Conservation (phyloP, 768 basidiomycete species). For the Suillus americanus region DNA sequence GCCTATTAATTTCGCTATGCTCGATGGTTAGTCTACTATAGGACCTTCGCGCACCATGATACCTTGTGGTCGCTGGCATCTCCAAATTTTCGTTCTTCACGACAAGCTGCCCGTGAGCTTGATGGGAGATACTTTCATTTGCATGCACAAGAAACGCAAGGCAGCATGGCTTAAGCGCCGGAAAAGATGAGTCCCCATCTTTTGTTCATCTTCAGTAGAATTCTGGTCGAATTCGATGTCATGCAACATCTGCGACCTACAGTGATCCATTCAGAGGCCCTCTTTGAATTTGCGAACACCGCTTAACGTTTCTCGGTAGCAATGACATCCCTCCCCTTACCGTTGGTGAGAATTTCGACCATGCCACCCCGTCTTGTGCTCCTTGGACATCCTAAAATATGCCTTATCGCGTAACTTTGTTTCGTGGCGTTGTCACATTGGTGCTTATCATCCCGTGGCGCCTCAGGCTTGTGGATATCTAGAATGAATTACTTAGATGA, state of each 20-base stretch:
- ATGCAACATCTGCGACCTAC: neutral
- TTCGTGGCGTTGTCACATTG: neutral
- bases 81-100: neutral
- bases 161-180: too few species aligned
- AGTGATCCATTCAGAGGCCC: neutral
- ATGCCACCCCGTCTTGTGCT: neutral
- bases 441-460: conserved; percentile 1
- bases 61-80: neutral
- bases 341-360: neutral
- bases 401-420: neutral
- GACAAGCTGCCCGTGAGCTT: neutral
- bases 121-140: neutral
- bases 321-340: neutral
- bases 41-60: neutral
- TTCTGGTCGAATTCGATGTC: neutral
- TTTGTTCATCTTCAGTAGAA: neutral
- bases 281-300: neutral
- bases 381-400: conserved; percentile 6
- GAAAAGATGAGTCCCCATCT: too few species aligned
- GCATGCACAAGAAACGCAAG: neutral
- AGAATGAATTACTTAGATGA: neutral
- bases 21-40: neutral
- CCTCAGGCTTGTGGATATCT: neutral
- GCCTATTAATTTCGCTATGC: neutral
- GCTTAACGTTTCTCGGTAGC: neutral